These are phyloP conservation scores for Paecilomyces niveus DNA, from an alignment of 2,329 filamentous ascomycete species.

Conservation along the genomic window DNA sequence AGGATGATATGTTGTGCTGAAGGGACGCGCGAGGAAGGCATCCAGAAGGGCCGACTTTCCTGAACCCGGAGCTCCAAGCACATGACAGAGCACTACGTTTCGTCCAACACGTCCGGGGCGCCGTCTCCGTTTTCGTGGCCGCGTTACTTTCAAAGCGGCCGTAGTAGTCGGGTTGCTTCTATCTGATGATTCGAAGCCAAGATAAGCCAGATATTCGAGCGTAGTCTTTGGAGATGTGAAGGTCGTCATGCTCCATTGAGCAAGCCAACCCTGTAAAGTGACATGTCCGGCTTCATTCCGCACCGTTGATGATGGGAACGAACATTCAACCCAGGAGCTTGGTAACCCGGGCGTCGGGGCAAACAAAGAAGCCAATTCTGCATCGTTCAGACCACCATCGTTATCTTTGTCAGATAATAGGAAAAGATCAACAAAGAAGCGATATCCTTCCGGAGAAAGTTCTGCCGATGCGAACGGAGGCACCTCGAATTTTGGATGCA, in stretches of 20 bases:
- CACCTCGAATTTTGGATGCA: constrained; percentile 91
- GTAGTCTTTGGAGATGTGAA: constrained; percentile 94
- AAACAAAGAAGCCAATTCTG: constrained; percentile 79
- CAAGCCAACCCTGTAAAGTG: constrained; percentile 93
- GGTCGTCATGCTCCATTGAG: constrained; percentile 99
- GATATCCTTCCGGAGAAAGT: constrained; percentile 86
- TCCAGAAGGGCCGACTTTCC: constrained; percentile 90
- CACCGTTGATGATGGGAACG: constrained; percentile 88
- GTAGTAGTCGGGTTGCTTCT: constrained; percentile 67
- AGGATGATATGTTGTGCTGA: constrained; percentile 75
- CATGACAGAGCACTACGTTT: constrained; percentile 90
- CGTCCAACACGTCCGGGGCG: constrained; percentile 80
- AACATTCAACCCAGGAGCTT: constrained; percentile 76
- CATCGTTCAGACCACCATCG: constrained; percentile 82
- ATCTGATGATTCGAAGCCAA: constrained; percentile 81
- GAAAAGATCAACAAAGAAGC: constrained; percentile 96
- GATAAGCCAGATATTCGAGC: constrained; percentile 88
- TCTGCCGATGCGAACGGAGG: constrained; percentile 88
- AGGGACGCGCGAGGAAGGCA: constrained; percentile 82
- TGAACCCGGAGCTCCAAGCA: constrained; percentile 75
- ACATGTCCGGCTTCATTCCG: constrained; percentile 93
- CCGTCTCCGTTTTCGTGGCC: constrained; percentile 76
- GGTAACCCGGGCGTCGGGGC: constrained; percentile 88
- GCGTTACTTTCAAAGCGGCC: constrained; percentile 84
- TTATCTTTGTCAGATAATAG: constrained; percentile 95